These are phyloP conservation scores for Bacterosira constricta DNA, from an alignment of 108 stramenopile species.

Conservation along the genomic window DNA sequence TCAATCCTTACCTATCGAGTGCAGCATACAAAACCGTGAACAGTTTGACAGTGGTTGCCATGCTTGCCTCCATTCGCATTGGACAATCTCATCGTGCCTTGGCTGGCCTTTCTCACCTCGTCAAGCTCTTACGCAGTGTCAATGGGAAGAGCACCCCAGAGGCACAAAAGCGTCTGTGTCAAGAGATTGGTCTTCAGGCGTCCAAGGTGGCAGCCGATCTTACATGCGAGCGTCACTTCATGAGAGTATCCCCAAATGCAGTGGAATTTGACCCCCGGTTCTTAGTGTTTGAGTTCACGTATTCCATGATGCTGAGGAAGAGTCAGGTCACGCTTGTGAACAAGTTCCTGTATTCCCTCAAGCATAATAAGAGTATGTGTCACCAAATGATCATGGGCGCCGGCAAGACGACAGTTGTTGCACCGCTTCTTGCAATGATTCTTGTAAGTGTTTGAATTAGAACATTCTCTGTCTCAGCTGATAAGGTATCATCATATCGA, in stretches of 20 bases:
- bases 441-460: no score
- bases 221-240: conserved; percentile 87
- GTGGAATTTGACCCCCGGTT: conserved; percentile 95
- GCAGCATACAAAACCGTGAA: conserved; percentile 88
- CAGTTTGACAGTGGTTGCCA: conserved; percentile 88
- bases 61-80: conserved; percentile 90
- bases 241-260: conserved; percentile 73
- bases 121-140: conserved; percentile 68
- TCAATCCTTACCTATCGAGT: conserved; percentile 87
- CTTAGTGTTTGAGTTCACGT: conserved; percentile 98
- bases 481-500: no score
- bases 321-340: conserved; percentile 96
- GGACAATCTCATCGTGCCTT: conserved; percentile 87
- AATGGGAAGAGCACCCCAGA: conserved; percentile 59
- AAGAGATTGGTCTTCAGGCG: conserved; percentile 85
- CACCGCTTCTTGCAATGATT: conserved; percentile 96
- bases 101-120: conserved; percentile 65
- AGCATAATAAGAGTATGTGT: conserved; percentile 86
- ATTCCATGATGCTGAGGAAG: conserved; percentile 93
- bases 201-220: conserved; percentile 82
- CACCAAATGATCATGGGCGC: conserved; percentile 99
- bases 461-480: no score
- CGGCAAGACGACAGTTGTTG: conserved; percentile 99
- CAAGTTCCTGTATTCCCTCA: conserved; percentile 84
- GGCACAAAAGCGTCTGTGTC: conserved; percentile 58